Conservation (phyloP, 257 asterid species). For the Petunia secreta region DNA sequence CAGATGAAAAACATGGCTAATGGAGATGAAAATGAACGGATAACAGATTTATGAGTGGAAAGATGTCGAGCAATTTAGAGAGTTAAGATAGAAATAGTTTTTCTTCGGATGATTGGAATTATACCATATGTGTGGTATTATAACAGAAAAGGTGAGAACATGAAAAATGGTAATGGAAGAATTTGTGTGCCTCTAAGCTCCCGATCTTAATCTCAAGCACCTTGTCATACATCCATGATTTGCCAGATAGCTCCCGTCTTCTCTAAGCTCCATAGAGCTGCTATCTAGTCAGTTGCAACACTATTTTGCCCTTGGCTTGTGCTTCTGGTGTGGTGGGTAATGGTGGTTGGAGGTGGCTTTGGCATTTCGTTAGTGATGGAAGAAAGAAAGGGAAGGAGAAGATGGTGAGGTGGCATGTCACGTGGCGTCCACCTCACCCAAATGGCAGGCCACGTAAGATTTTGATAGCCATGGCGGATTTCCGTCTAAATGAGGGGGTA, state of each 20-base stretch:
- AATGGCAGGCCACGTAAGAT: too few species aligned
- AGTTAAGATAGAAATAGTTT: constrained; percentile 11
- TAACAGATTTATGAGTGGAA: not conserved
- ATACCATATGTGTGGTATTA: not conserved
- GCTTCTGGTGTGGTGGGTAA: too few species aligned
- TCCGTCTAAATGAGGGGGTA: too few species aligned
- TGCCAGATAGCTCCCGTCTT: not conserved
- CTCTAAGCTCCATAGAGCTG: not conserved
- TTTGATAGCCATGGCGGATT: too few species aligned
- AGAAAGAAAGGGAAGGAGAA: too few species aligned
- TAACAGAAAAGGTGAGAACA: constrained; percentile 8
- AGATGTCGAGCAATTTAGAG: not conserved
- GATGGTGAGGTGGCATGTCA: too few species aligned
- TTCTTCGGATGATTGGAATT: not conserved
- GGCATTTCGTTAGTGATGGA: too few species aligned
- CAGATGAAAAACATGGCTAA: not conserved
- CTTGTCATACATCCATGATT: not conserved
- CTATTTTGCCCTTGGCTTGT: too few species aligned
- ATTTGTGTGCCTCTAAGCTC: not conserved
- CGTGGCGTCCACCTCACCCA: too few species aligned
- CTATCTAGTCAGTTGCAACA: too few species aligned
- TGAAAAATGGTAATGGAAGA: not conserved
- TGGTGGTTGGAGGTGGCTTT: too few species aligned
- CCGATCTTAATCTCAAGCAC: constrained; percentile 8
- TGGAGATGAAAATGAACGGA: not conserved